phyloP scores from a whole-genome alignment of 768 basidiomycete genomes.

The Clitopilus hobsonii region DNA sequence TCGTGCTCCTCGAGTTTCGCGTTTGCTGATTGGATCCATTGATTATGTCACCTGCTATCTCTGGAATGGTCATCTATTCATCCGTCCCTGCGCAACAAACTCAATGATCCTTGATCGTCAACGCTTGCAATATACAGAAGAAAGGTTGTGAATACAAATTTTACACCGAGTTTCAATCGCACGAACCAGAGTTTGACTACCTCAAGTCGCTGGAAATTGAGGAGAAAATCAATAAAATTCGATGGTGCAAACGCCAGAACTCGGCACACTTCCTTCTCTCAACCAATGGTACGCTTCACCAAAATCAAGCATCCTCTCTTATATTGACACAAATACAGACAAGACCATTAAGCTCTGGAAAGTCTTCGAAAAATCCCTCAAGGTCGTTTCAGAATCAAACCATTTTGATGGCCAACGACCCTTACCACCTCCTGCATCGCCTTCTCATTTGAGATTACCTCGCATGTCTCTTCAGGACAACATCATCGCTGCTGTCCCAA shows the following conservation, averaged over 20 bases:
- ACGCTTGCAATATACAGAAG: slow-evolving; percentile 57
- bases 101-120: slow-evolving; percentile 15
- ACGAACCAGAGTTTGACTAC: slow-evolving; percentile 99
- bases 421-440: slow-evolving; percentile 53
- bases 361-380: slow-evolving; percentile 97
- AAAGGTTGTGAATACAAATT: slow-evolving; percentile 99
- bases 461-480: slow-evolving; percentile 93
- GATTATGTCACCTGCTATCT: slow-evolving; percentile 18
- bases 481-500: slow-evolving; percentile 96
- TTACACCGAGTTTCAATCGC: slow-evolving; percentile 99
- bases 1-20: slow-evolving; percentile 1
- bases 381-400: slow-evolving; percentile 96
- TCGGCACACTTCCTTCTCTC: slow-evolving; percentile 95
- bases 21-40: slow-evolving; percentile 9
- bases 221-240: slow-evolving; percentile 99
- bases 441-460: slow-evolving; percentile 75
- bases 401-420: slow-evolving; percentile 76
- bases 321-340: slow-evolving; percentile 48
- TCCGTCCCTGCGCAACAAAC: slow-evolving; percentile 8
- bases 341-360: slow-evolving; percentile 99
- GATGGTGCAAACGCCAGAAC: slow-evolving; percentile 99
- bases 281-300: slow-evolving; percentile 71
- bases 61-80: slow-evolving; percentile 10
- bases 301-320: neutral
- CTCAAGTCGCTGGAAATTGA: slow-evolving; percentile 99